Evolutionary conservation across 176 grass and related monocot species (phyloP), one percentile per base, ranked within the genome.

Genomic region (Eragrostis curvula): DNA sequence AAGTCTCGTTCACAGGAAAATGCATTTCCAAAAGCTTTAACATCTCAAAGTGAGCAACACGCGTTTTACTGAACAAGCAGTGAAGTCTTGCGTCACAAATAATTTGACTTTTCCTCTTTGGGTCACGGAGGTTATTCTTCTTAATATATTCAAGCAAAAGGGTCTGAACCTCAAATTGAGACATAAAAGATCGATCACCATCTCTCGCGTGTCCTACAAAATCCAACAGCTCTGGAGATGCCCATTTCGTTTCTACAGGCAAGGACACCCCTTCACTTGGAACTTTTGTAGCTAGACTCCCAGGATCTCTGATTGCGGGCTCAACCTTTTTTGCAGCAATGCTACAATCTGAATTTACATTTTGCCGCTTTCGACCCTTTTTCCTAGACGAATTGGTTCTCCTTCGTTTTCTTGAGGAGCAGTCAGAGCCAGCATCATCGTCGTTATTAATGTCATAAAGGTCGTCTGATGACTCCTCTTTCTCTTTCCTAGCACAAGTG

Each of bases 21-120:
- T 99, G 97, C 67, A 81, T 85, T 70, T 99, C 97, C 81, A 99
- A 84, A 89, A 99, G 91, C 80, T 91, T 93, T 76, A 99, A 80
- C 97, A 99, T 99, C 80, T 99, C 97, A 66, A 99, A 99, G 79
- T 99, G 97, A 58, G 89, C 97, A 79, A 99, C 97, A 71, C 87
- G 90, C 52, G 80, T 58, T 89, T 99, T 96, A 41, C 85, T 87
- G 78, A 99, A 99, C 75, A 99, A 91, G 53, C 86, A 45, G 12
- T 81, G 82, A 69, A 99, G 93, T 67, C 91, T 92, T 40, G 87
- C 11, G 62, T 99, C 97, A 87, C 97, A 99, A 71, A 99, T 75
- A 64, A 99, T 96, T 82, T 99, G 97, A 79, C 97, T 96, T 88
- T 96, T 99, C 66, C 84, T 96, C 42, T 68, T 83, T 83, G 89